Evolutionary conservation across 2,329 filamentous ascomycete genomes (phyloP).

Genomic region (Trichophaea hybrida): DNA sequence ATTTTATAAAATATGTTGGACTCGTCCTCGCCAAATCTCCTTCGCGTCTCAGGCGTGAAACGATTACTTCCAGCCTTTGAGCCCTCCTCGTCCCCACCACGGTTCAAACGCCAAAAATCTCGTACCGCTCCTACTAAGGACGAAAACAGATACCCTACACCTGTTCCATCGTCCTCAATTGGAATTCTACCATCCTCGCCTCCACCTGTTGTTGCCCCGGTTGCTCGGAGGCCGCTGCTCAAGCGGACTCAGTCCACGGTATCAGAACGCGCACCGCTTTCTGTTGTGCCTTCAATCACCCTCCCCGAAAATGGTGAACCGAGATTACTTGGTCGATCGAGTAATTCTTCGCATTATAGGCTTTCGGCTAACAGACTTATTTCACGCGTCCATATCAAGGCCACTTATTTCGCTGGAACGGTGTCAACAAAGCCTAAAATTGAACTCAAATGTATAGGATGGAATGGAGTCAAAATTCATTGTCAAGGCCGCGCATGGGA

Average conservation of each 20-base stretch:
- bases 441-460: constrained; percentile 81
- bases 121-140: constrained; percentile 31
- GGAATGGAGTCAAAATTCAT: constrained; percentile 90
- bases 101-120: constrained; percentile 33
- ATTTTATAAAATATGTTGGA: constrained; percentile 8
- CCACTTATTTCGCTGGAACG: constrained; percentile 53
- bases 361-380: constrained; percentile 83
- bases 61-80: constrained; percentile 62
- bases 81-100: constrained; percentile 54
- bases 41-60: constrained; percentile 19
- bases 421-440: constrained; percentile 56
- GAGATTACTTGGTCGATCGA: constrained; percentile 79
- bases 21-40: constrained; percentile 13
- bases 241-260: constrained; percentile 48
- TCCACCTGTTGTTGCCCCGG: constrained; percentile 43
- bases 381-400: constrained; percentile 84
- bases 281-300: constrained; percentile 66
- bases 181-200: constrained; percentile 71
- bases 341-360: constrained; percentile 89
- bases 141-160: constrained; percentile 65
- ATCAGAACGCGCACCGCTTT: constrained; percentile 70
- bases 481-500: constrained; percentile 81
- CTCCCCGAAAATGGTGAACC: constrained; percentile 68
- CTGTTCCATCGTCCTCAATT: constrained; percentile 84
- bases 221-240: constrained; percentile 33